phyloP scores from a whole-genome alignment of 163 green algal species.

The Scenedesmus sp. region DNA sequence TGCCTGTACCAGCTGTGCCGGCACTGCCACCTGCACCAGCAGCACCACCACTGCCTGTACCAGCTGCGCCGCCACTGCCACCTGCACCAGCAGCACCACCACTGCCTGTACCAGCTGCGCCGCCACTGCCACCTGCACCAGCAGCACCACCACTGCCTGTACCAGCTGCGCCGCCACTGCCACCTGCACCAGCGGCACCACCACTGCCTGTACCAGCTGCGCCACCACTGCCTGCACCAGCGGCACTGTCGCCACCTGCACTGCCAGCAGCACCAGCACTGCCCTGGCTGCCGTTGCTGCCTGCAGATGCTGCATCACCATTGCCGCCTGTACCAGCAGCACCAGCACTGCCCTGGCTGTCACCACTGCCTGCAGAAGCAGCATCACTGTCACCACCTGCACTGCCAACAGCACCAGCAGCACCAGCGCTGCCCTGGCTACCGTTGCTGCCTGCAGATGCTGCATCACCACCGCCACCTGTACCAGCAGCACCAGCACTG shows the following conservation, averaged over 20 bases:
- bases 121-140: not conserved
- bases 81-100: not conserved
- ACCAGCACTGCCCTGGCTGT: slow-evolving; percentile 1
- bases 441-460: too few species aligned
- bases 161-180: not conserved
- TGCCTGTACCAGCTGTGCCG: not conserved
- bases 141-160: not conserved
- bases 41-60: not conserved
- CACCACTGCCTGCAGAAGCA: not conserved
- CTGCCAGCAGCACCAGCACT: not conserved
- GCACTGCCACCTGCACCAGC: not conserved
- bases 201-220: not conserved
- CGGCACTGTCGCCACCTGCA: slow-evolving; percentile 2
- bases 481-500: not conserved
- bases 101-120: not conserved
- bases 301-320: slow-evolving; percentile 5
- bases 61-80: not conserved
- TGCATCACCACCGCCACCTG: too few species aligned
- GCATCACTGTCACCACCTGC: not conserved
- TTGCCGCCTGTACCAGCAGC: not conserved
- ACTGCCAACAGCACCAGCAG: not conserved
- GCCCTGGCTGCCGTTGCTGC: not conserved
- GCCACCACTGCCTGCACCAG: not conserved
- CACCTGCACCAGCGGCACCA: not conserved
- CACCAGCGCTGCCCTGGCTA: too few species aligned